Percentiles rank a stretch among this genome's conserved stretches.
Conservation (phyloP, 1,139 yeast genomes). For the Pichia sp. region DNA sequence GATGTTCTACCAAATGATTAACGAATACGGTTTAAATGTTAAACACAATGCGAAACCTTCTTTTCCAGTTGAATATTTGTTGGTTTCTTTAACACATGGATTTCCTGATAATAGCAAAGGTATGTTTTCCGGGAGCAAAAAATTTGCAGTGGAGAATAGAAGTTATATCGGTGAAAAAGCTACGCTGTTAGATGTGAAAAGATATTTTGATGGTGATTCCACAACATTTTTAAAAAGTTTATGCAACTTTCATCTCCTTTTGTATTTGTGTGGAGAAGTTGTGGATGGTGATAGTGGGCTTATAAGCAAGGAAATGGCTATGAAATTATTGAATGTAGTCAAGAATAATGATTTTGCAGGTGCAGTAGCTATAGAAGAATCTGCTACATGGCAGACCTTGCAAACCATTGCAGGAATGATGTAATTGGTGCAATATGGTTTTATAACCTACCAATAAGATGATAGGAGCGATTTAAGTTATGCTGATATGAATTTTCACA, state of each 20-base stretch:
- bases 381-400: background rate
- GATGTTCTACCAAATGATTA: slow-evolving; percentile 72
- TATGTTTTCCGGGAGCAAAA: slow-evolving; percentile 30
- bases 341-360: background rate
- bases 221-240: background rate
- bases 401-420: background rate
- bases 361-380: background rate
- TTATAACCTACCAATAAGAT: too few species aligned
- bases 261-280: background rate
- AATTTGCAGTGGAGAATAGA: slow-evolving; percentile 73
- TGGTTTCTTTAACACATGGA: slow-evolving; percentile 88
- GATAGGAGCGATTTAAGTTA: too few species aligned
- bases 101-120: slow-evolving; percentile 62
- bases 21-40: slow-evolving; percentile 84
- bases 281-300: background rate
- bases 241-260: background rate
- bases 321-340: background rate
- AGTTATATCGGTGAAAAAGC: slow-evolving; percentile 49
- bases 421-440: background rate
- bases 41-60: slow-evolving; percentile 91
- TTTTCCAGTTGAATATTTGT: slow-evolving; percentile 86
- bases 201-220: background rate
- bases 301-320: background rate
- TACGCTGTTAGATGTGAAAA: background rate
- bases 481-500: too few species aligned